Evolutionary conservation across 352 stramenopile genomes (phyloP), one percentile per base, ranked within the genome.

Genomic region (Peronospora tabacina): DNA sequence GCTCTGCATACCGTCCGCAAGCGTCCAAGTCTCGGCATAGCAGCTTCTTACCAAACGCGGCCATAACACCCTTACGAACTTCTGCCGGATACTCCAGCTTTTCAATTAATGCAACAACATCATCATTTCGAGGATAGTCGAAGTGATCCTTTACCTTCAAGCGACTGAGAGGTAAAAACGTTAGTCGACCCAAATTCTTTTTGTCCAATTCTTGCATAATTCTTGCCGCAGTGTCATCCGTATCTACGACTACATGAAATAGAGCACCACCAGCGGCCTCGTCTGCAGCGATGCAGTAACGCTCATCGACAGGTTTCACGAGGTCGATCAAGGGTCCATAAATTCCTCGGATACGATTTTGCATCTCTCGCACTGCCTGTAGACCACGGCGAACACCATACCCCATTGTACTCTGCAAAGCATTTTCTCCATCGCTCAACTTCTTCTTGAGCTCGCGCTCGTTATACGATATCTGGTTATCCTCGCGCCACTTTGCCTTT

Each of bases 231-330:
- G 95, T 98, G 39, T 95, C 92, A 59, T 99, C 96, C 2, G 87
- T 97, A 67, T 99, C 95, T 16, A 99, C 97, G 42, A 99, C 95
- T 12, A 99, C 93, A 61, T 99, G 95, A 68, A 98, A 99, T 17
- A 99, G 82, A 35, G 84, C 79, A 28, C 93, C 95, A 7, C 96
- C 92, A 4, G 95, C 96, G 32, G 96, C 94, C 47, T 98, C 92
- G 61, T 99, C 96, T 1, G 97, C 75, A 22, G 94, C 95, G 11
- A 87, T 97, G 47, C 87, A 94, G 59, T 98, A 99, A 22, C 84
- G 78, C 24, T 95, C 77, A 24, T 90, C 82, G 0, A 82, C 66
- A 22, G 82, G 84, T 45, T 75, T 72, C 32, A 99, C 85, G 29
- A 99, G 92, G 24, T 98, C 95, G 50, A 98, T 95, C 16, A 99